phyloP scores from a whole-genome alignment of 495 filamentous ascomycete species.

The Pseudoneurospora amorphoporcata region DNA sequence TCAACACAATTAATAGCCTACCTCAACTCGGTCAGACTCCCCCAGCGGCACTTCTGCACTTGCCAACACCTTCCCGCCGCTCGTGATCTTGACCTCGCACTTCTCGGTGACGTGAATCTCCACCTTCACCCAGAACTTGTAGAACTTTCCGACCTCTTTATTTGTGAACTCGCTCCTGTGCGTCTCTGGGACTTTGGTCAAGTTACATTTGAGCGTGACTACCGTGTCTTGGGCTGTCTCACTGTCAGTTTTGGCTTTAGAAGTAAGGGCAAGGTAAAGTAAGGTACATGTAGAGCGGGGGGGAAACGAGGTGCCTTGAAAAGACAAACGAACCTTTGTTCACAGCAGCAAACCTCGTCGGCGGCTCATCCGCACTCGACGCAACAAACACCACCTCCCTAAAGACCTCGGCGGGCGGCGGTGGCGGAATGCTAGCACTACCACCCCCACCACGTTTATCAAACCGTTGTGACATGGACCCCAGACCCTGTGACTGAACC shows the following conservation, averaged over 20 bases:
- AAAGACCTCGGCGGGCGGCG: neutral
- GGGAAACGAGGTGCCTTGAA: too few relatives aligned
- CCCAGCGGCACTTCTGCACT: conserved; percentile 3
- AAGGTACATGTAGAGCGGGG: too few relatives aligned
- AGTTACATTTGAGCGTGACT: conserved; percentile 9
- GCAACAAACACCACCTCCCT: conserved; percentile 17
- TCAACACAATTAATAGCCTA: neutral
- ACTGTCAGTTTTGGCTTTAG: neutral
- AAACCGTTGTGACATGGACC: neutral
- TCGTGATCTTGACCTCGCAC: conserved; percentile 12
- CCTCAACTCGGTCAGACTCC: neutral
- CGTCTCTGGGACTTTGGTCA: conserved; percentile 10
- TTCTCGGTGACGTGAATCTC: conserved; percentile 12
- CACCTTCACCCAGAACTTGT: conserved; percentile 14
- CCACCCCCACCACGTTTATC: neutral
- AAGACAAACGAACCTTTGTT: conserved; percentile 3
- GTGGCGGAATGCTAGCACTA: neutral
- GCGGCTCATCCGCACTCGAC: conserved; percentile 8
- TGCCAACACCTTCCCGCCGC: conserved; percentile 6
- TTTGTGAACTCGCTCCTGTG: neutral
- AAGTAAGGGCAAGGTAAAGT: neutral
- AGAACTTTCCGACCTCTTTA: conserved; percentile 6
- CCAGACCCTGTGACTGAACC: neutral
- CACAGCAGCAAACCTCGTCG: conserved; percentile 4
- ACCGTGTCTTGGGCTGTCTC: conserved; percentile 2